Evolutionary conservation across 352 stramenopile species (phyloP), one percentile per base, ranked within the genome.

Genomic region (Phytophthora niederhauseri): DNA sequence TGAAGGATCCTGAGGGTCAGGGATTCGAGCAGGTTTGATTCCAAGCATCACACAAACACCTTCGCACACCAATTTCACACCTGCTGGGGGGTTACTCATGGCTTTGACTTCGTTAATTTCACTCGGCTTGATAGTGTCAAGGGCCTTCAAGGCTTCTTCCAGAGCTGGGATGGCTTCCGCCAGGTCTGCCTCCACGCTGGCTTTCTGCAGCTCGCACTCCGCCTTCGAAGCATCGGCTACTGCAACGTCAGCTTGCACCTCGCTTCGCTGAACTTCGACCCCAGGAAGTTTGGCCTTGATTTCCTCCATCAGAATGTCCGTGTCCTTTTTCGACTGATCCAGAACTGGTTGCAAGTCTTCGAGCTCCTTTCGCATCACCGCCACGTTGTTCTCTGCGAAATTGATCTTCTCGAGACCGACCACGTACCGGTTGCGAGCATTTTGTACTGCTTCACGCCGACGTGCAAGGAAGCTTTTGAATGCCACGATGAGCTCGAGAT

Each of bases 41-140:
- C 90, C 91, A 14, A 98, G 81, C 93, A 98, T 98, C 36, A 98
- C 91, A 57, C 96, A 98, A 14, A 99, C 91, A 30, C 91, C 95
- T 75, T 97, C 91, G 48, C 93, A 98, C 9, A 98, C 95, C 8
- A 98, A 70, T 69, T 98, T 97, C 12, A 98, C 94, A 31, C 91
- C 94, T 2, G 90, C 80, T 0, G 95, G 96, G 6, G 96, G 96
- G 72, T 98, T 98, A 6, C 90, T 83, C 78, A 99, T 95, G 6
- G 83, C 85, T 63, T 98, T 98, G 46, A 98, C 91, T 78, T 98
- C 94, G 61, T 95, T 97, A 62, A 98, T 98, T 43, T 98, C 94
- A 9, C 76, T 89, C 22, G 89, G 84, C 31, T 98, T 98, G 58
- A 98, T 97, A 9, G 90, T 97, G 57, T 98, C 90, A 1, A 98